Conservation (phyloP, 306 rosid genomes). For the Rosa chinensis region DNA sequence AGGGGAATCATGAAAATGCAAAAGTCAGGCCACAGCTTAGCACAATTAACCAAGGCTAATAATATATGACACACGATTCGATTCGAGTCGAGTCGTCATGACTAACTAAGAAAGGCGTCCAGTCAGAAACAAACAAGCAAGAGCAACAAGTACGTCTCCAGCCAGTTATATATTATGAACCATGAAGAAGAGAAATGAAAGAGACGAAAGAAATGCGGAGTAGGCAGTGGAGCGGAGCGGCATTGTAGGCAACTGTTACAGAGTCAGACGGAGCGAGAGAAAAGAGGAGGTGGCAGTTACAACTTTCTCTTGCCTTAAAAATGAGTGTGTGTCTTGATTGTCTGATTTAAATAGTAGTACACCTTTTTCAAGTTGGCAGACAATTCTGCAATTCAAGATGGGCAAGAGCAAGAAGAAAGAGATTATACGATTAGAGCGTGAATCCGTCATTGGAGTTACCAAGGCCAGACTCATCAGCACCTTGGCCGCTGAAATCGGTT, state of each 20-base stretch:
- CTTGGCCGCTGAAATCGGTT: conserved; percentile 84
- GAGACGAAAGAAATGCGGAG: too few relatives aligned
- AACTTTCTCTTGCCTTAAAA: background rate
- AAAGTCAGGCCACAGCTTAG: background rate
- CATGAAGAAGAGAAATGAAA: too few relatives aligned
- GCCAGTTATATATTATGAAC: too few relatives aligned
- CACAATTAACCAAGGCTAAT: too few relatives aligned
- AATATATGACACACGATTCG: too few relatives aligned
- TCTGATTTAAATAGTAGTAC: background rate
- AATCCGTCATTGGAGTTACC: conserved; percentile 77
- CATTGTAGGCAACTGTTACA: background rate
- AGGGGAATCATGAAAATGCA: background rate
- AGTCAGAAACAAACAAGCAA: too few relatives aligned
- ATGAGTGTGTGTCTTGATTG: too few relatives aligned
- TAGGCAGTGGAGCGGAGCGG: background rate
- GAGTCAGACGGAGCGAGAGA: background rate
- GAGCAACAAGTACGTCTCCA: too few relatives aligned
- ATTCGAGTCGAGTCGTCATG: too few relatives aligned
- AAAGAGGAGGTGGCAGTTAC: conserved; percentile 12
- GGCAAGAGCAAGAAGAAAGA: conserved; percentile 29
- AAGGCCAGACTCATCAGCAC: conserved; percentile 74
- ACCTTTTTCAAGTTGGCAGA: background rate
- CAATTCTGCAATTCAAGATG: background rate
- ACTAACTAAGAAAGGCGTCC: too few relatives aligned
- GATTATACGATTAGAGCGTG: conserved; percentile 77